Conservation (phyloP, 2,329 filamentous ascomycete species). For the Sporothrix sp. region DNA sequence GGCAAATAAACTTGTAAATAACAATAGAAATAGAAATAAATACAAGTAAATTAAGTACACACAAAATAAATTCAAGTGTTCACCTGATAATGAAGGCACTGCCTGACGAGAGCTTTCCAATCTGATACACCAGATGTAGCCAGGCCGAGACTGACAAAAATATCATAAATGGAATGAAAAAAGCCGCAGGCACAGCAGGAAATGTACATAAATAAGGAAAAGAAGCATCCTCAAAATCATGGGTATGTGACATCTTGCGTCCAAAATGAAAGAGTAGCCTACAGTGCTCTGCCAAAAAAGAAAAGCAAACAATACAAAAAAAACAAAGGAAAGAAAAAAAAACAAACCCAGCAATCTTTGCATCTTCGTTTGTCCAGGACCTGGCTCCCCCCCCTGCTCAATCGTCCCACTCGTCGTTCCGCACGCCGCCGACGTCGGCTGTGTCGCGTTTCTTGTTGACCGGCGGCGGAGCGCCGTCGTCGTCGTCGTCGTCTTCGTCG, state of each 20-base stretch:
- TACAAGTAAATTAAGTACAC: not conserved
- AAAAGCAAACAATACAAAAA: too few species aligned
- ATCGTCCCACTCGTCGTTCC: conserved; percentile 20
- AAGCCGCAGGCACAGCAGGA: too few species aligned
- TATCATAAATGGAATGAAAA: too few species aligned
- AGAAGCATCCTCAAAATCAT: too few species aligned
- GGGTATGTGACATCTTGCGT: not conserved
- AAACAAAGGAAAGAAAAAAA: not conserved
- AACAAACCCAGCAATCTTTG: not conserved
- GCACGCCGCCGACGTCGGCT: conserved; percentile 12
- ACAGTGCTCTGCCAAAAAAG: not conserved
- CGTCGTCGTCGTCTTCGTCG: conserved; percentile 44
- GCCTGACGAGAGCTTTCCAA: too few species aligned
- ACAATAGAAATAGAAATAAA: not conserved
- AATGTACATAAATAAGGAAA: too few species aligned
- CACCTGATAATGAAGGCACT: too few species aligned
- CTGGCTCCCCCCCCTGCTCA: not conserved
- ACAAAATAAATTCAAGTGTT: too few species aligned
- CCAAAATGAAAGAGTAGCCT: too few species aligned
- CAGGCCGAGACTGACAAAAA: too few species aligned
- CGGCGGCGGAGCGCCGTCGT: conserved; percentile 29
- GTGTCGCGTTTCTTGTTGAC: not conserved
- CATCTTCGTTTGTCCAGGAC: too few species aligned
- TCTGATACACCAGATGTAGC: too few species aligned
- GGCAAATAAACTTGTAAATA: not conserved